Evolutionary conservation across 768 basidiomycete genomes (phyloP), one percentile per base, ranked within the genome.

Genomic region (Xerocomellus chrysenteron): DNA sequence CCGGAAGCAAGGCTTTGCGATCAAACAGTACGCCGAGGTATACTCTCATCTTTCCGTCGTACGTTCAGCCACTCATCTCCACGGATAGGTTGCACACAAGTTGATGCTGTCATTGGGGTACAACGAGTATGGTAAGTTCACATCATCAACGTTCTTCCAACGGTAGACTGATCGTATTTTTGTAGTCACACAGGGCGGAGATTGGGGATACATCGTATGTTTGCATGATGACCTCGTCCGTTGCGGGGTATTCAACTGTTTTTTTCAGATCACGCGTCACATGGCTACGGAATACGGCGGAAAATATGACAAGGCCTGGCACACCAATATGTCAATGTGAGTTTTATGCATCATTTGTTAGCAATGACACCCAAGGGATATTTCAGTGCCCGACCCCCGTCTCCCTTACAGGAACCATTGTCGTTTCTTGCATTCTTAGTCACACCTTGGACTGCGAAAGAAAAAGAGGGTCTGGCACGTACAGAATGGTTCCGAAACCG

Each of bases 11-110:
- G 83, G 84, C 0, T 87, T 86, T 57, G 63, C 59, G 10, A 35
- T 70, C 0, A 56, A 65, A n/a, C 82, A 86, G 46, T 84, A 80
- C 47, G 83, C 83, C 1, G 82, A 87, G 71, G 85, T 80, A 43
- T 26, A 50, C 55, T 13, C 16, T 47, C 41, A 3, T 52, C 6
- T 19, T 17, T 26, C 14, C 16, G 14, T 30, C 1, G 19, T 16
- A 2, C 13, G 3, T 33, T 3, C 47, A 59, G 45, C 65, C 60
- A 1, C 26, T 28, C 51, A 47, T 42, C 21, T 24, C 32, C 5
- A 21, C 33, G n/a, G 11, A 6, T 70, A 81, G 73, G 71, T 80
- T 6, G 72, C 71, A 4, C 66, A 79, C 49, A 82, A 80, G 55
- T 54, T 82, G 45, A 82, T 82, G 80, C 58, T 79, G 1, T 63